These are phyloP conservation scores for Mesembryanthemum crystallinum DNA, from an alignment of 148 eudicot species.

Conservation along the genomic window DNA sequence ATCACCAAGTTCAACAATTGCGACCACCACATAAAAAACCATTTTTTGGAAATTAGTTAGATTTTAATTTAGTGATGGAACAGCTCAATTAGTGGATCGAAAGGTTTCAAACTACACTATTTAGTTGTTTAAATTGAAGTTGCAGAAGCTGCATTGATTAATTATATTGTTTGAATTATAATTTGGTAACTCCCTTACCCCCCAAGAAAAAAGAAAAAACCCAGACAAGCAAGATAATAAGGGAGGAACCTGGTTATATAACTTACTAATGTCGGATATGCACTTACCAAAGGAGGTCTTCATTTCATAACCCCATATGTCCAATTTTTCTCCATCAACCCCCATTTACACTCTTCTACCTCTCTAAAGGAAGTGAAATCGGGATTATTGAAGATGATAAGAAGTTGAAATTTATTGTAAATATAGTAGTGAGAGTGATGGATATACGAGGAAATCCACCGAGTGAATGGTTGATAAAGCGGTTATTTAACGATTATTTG, in stretches of 20 bases:
- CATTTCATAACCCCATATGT: slow-evolving; percentile 75
- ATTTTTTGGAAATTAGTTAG: no score
- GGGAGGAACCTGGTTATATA: slow-evolving; percentile 60
- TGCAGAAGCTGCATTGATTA: no score
- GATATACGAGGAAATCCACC: slow-evolving; percentile 3
- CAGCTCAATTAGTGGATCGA: no score
- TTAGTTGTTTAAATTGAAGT: no score
- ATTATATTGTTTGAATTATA: no score
- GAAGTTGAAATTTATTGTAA: not conserved
- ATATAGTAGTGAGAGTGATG: not conserved
- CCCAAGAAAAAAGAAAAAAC: not conserved
- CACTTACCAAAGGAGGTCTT: slow-evolving; percentile 65
- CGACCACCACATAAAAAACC: no score
- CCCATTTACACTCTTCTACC: slow-evolving; percentile 13
- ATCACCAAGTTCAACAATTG: no score
- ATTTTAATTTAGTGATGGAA: no score
- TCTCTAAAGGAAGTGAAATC: not conserved
- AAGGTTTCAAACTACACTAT: no score
- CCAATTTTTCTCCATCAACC: slow-evolving; percentile 36
- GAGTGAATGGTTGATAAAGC: not conserved
- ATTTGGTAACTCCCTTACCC: no score
- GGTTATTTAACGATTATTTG: no score
- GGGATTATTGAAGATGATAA: not conserved
- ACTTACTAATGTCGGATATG: slow-evolving; percentile 68
- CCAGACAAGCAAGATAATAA: not conserved